A percentile compares a stretch with the other conserved stretches of the same genome.
Conservation (phyloP, 768 basidiomycete genomes). For the Boletellus ananiceps region DNA sequence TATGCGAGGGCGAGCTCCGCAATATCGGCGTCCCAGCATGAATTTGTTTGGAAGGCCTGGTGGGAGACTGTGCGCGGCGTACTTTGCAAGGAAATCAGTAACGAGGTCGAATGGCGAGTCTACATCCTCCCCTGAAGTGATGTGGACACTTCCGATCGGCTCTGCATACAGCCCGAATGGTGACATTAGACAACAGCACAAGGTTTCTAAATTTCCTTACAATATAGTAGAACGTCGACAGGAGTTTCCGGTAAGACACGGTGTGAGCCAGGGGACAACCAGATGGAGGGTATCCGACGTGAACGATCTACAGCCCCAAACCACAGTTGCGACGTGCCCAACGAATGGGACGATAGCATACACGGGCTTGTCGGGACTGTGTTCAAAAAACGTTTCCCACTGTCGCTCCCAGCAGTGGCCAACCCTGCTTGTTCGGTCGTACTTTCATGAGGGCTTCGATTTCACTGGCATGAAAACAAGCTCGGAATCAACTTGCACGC, state of each 20-base stretch:
- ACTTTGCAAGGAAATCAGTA: constrained; percentile 42
- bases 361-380: constrained; percentile 29
- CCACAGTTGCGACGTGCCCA: constrained; percentile 26
- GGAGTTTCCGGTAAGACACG: constrained; percentile 26
- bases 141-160: constrained; percentile 45
- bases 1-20: constrained; percentile 46
- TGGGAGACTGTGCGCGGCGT: constrained; percentile 3
- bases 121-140: constrained; percentile 37
- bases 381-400: constrained; percentile 18
- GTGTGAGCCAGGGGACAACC: constrained; percentile 13
- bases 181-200: too few relatives aligned
- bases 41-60: background rate
- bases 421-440: constrained; percentile 22
- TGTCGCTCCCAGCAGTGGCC: constrained; percentile 8
- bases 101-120: constrained; percentile 42
- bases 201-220: constrained; percentile 15
- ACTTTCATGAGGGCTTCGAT: constrained; percentile 20
- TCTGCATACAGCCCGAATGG: constrained; percentile 36
- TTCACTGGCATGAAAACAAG: constrained; percentile 4
- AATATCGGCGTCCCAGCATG: constrained; percentile 33
- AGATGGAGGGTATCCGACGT: background rate
- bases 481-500: too few relatives aligned
- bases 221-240: constrained; percentile 29
- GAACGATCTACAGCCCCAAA: background rate
- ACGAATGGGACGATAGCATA: constrained; percentile 34